Conservation (phyloP, 768 basidiomycete genomes). For the Mycena amicta region DNA sequence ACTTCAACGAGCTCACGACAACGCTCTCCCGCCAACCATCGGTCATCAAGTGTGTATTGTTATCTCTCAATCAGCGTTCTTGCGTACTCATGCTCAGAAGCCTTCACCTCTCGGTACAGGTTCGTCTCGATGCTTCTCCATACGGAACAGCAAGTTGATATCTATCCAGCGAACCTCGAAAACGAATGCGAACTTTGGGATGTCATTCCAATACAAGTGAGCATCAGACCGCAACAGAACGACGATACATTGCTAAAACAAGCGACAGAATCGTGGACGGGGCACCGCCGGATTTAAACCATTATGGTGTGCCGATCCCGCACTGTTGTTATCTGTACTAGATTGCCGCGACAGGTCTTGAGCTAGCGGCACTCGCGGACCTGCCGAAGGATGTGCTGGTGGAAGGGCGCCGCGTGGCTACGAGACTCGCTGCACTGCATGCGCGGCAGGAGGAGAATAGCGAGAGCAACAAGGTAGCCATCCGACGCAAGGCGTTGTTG, state of each 20-base stretch:
- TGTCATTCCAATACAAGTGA: constrained; percentile 81
- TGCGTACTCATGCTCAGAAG: constrained; percentile 39
- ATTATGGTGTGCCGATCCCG: constrained; percentile 63
- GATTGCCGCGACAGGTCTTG: constrained; percentile 65
- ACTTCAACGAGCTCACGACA: constrained; percentile 78
- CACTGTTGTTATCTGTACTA: neutral
- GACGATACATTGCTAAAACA: neutral
- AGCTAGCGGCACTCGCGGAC: constrained; percentile 86
- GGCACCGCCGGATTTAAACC: constrained; percentile 56
- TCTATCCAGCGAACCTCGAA: constrained; percentile 52
- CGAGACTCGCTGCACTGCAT: constrained; percentile 59
- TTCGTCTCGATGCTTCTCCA: constrained; percentile 33
- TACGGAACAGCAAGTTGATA: neutral
- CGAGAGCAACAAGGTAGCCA: constrained; percentile 56
- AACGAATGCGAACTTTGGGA: constrained; percentile 61
- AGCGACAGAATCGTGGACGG: constrained; percentile 72
- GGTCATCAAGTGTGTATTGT: constrained; percentile 72
- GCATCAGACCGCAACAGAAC: no score
- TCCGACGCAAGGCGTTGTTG: constrained; percentile 68
- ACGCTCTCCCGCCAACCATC: constrained; percentile 78
- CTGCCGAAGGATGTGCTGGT: constrained; percentile 71
- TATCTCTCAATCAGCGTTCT: neutral
- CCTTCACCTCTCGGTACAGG: constrained; percentile 81
- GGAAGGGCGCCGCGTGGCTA: constrained; percentile 65
- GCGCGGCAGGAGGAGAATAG: constrained; percentile 61